Evolutionary conservation across 371 early-diverging fungal species (phyloP).

Genomic region (Zopfochytrium polystomum): DNA sequence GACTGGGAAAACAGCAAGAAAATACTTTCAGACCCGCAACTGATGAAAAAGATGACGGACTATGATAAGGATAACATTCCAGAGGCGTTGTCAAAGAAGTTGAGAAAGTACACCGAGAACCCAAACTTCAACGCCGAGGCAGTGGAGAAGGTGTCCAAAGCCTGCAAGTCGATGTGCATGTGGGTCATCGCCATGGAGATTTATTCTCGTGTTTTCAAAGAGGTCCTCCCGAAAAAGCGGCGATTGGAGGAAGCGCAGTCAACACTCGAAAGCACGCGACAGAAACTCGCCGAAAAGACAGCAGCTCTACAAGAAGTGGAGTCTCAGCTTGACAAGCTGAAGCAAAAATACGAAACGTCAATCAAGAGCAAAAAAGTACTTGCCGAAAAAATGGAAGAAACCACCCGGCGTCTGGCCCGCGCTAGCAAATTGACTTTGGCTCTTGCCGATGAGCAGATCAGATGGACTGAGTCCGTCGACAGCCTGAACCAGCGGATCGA

Average conservation of each 20-base stretch:
- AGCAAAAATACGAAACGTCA: constrained; percentile 48
- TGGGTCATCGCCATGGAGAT: constrained; percentile 62
- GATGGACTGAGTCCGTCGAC: constrained; percentile 55
- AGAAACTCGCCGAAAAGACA: constrained; percentile 52
- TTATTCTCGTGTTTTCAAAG: constrained; percentile 56
- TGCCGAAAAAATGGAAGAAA: constrained; percentile 56
- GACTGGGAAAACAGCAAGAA: constrained; percentile 59
- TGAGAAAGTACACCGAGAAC: constrained; percentile 50
- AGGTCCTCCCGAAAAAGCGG: constrained; percentile 52
- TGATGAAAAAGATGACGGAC: constrained; percentile 55
- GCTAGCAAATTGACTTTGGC: constrained; percentile 52
- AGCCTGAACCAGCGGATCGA: constrained; percentile 43
- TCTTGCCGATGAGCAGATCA: constrained; percentile 55
- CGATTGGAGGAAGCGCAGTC: constrained; percentile 52
- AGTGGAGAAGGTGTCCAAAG: constrained; percentile 52
- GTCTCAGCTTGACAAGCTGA: constrained; percentile 47
- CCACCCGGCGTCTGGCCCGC: constrained; percentile 44
- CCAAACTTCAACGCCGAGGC: constrained; percentile 54
- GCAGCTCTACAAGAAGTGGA: constrained; percentile 53
- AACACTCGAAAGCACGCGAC: constrained; percentile 43
- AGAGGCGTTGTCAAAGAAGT: constrained; percentile 46
- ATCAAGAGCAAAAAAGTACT: constrained; percentile 46
- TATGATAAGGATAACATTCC: constrained; percentile 57
- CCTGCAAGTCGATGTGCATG: constrained; percentile 55
- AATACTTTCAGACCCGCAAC: constrained; percentile 50